Percentiles rank a stretch among this genome's conserved stretches.
phyloP scores from a whole-genome alignment of 2,329 filamentous ascomycete species.

The Claviceps pusilla region DNA sequence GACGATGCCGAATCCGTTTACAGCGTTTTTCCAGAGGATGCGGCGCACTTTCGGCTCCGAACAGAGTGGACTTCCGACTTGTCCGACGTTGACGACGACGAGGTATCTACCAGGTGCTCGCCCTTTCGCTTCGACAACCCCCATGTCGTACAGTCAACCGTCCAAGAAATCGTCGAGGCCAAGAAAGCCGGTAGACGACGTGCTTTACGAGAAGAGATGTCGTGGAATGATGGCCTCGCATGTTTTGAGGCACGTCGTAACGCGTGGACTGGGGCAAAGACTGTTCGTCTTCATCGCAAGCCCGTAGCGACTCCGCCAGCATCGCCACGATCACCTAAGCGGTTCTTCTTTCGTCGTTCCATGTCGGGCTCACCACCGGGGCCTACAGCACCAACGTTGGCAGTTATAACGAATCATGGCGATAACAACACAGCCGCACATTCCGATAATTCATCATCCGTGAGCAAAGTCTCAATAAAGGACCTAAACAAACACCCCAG shows the following conservation, averaged over 20 bases:
- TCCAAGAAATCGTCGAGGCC: conserved; percentile 28
- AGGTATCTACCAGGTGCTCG: conserved; percentile 25
- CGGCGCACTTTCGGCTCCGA: conserved; percentile 32
- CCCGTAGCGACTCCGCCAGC: conserved; percentile 25
- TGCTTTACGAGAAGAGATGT: conserved; percentile 46
- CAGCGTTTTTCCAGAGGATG: conserved; percentile 42
- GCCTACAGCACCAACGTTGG: conserved; percentile 12
- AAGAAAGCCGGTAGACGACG: conserved; percentile 41
- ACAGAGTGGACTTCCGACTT: conserved; percentile 44
- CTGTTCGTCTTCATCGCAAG: conserved; percentile 38
- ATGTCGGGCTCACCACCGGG: conserved; percentile 25
- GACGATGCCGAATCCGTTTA: conserved; percentile 37
- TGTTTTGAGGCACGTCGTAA: conserved; percentile 65
- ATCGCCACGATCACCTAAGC: conserved; percentile 31
- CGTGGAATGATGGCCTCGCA: conserved; percentile 70
- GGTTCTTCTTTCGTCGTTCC: conserved; percentile 35
- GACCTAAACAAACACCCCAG: conserved; percentile 18
- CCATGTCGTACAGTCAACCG: conserved; percentile 28
- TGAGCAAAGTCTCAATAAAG: conserved; percentile 22
- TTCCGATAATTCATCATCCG: conserved; percentile 30
- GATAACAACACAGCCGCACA: conserved; percentile 20
- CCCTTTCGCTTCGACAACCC: conserved; percentile 38
- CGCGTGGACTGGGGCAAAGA: conserved; percentile 69
- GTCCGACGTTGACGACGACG: conserved; percentile 35
- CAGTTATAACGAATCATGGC: conserved; percentile 12